phyloP scores from a whole-genome alignment of 1,284 basidiomycete genomes.

The Cutaneotrichosporon sp. region DNA sequence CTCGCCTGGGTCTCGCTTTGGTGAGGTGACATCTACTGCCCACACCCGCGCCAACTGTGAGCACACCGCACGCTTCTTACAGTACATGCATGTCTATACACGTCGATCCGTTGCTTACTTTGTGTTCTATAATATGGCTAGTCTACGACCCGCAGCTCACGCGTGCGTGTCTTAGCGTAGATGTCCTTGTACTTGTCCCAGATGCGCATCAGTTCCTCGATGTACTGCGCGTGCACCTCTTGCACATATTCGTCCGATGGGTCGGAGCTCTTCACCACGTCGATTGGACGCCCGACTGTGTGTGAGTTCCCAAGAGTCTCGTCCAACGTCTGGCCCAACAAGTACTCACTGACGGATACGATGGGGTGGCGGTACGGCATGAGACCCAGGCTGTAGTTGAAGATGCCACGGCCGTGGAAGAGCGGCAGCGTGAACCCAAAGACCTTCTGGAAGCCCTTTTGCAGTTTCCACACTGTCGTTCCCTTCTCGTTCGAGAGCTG shows the following conservation, averaged over 20 bases:
- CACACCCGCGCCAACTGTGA: too few relatives aligned
- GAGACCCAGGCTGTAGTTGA: conserved; percentile 63
- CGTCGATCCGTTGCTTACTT: not conserved
- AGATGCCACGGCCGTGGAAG: conserved; percentile 79
- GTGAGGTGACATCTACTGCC: too few relatives aligned
- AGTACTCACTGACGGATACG: conserved; percentile 81
- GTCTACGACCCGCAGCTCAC: conserved; percentile 52
- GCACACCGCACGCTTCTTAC: too few relatives aligned
- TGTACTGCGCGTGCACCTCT: conserved; percentile 80
- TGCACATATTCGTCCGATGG: conserved; percentile 80
- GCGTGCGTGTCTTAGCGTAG: conserved; percentile 53
- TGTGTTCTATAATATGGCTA: conserved; percentile 15
- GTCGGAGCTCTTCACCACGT: conserved; percentile 67
- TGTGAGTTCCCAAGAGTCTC: not conserved
- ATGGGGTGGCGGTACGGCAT: conserved; percentile 89
- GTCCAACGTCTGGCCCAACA: too few relatives aligned
- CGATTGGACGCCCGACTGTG: conserved; percentile 14
- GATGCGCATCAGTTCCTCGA: conserved; percentile 86
- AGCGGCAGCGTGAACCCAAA: conserved; percentile 97
- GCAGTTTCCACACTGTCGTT: conserved; percentile 80
- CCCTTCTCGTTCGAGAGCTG: conserved; percentile 92
- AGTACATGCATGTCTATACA: conserved; percentile 11
- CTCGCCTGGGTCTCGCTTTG: too few relatives aligned
- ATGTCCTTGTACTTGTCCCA: conserved; percentile 86
- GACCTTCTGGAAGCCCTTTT: conserved; percentile 83